Evolutionary conservation across 306 rosid genomes (phyloP), one percentile per base, ranked within the genome.

Genomic region (Dicorynia guianensis): DNA sequence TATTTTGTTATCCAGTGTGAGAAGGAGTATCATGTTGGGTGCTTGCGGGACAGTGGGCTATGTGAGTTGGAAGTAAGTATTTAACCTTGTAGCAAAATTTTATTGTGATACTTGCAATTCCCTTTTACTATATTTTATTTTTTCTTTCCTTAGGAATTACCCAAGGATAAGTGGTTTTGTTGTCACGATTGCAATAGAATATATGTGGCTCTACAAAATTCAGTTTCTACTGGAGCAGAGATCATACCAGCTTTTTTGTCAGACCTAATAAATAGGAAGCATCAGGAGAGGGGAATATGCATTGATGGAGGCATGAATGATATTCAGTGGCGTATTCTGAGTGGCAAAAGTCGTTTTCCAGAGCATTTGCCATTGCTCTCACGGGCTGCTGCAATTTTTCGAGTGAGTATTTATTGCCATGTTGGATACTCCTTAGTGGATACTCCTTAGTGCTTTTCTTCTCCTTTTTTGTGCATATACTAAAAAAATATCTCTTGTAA

Each of bases 121-220:
- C n/a, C 67, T 74, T 76, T 77, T 46, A 82, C 61, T 70, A 14
- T 77, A 53, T 72, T 36, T 77, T 47, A 5, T 59, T 54, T 34
- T 39, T 33, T 74, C 33, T 67, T 53, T 17, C 64, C 64, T 66
- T 85, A 96, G 99, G 99, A 90, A 81, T 92, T 96, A 48, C 99
- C 99, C 36, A 96, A 86, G 86, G 97, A 96, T 72, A 96, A 96
- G 88, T 96, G 99, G 99, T 96, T 96, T 81, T 96, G 99, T 80
- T 86, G 98, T 72, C 90, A 80, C 13, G 93, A 96, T 73, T 96
- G 99, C 84, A 86, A 80, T 72, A 82, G 84, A 81, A 92, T 96
- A 84, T 87, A 92, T 71, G 81, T 72, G 66, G 90, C 91, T 30
- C 82, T 96, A 18, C 90, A 84, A 82, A 87, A 79, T 82, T 84